Base-by-base conservation (phyloP, 2,329 filamentous ascomycete genomes). In the Reticulascus tulasneorum region DNA sequence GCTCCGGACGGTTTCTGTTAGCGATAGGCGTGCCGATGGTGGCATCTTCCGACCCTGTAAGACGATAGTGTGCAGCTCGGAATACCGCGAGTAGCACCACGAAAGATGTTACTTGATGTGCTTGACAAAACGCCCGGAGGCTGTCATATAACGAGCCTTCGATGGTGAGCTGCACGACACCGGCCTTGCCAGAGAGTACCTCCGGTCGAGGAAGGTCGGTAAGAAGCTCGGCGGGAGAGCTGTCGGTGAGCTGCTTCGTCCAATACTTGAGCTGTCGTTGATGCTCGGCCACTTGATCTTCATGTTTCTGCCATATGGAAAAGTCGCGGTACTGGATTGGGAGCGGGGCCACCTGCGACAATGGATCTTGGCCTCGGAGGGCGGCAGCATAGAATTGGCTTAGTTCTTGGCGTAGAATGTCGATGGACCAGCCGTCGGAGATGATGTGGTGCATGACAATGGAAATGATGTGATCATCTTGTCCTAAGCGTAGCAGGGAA, bases 371-470 rank as follows among this genome's bases (percentile, higher is more conserved):
- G 3, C 18, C 34, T 17, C 27, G 23, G 10, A 45, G 10, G 1
- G 44, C 47, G 20, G 40, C 38, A 1, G 39, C 33, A 20, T 53
- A 56, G 20, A 52, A 44, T 5, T 20, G 10, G 2, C 20, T 38
- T 7, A 55, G 42, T 13, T 55, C 53, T 3, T 24, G 32, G 2
- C 38, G 36, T 1, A 55, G 21, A 15, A 52, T 40, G 11, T 55
- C 50, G 4, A 55, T 31, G 3, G 53, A 56, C 53, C 53, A 55
- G 1, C 53, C 53, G 24, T 56, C 53, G 0, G 51, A 50, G 6
- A 55, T 40, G 16, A 53, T 54, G 12, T 55, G 53, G 23, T 56
- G 53, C 47, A 56, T 51, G 4, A 51, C 42, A 8, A 55, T 50
- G 1, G 49, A 53, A 1, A 56, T 33, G 2, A 53, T 16, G 32